Evolutionary conservation across 2,329 filamentous ascomycete genomes (phyloP).

Genomic region (Xylariales sp.): DNA sequence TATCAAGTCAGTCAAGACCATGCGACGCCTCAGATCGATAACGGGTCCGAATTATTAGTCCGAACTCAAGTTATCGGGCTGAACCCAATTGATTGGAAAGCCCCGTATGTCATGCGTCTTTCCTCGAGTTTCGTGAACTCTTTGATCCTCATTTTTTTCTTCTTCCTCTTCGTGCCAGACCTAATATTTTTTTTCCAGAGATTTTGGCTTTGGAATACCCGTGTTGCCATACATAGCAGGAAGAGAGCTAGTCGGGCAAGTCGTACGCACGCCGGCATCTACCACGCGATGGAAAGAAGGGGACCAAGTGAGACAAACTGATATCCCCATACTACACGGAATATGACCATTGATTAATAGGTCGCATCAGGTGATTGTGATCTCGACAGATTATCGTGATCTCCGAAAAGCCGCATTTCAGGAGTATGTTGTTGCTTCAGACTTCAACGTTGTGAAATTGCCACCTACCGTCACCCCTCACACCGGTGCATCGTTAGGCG

Average conservation of each 20-base stretch:
- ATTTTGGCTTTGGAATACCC: slow-evolving; percentile 77
- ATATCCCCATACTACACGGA: slow-evolving; percentile 7
- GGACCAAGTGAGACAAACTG: slow-evolving; percentile 58
- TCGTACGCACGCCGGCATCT: slow-evolving; percentile 60
- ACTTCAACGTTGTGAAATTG: slow-evolving; percentile 73
- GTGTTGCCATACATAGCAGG: slow-evolving; percentile 75
- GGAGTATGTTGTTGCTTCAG: slow-evolving; percentile 72
- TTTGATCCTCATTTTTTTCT: neutral
- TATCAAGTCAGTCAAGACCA: slow-evolving; percentile 23
- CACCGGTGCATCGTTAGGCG: slow-evolving; percentile 72
- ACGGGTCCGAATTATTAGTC: slow-evolving; percentile 24
- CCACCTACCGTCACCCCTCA: slow-evolving; percentile 64
- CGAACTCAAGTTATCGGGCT: slow-evolving; percentile 69
- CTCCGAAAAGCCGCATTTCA: slow-evolving; percentile 78
- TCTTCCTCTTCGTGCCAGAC: neutral
- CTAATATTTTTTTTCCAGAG: slow-evolving; percentile 57
- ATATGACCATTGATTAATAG: slow-evolving; percentile 35
- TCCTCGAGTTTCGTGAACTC: slow-evolving; percentile 9
- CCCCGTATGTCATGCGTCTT: slow-evolving; percentile 64
- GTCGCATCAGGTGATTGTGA: slow-evolving; percentile 63
- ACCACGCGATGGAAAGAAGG: slow-evolving; percentile 64
- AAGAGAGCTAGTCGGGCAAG: slow-evolving; percentile 74
- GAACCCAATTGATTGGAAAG: slow-evolving; percentile 83
- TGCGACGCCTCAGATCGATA: slow-evolving; percentile 20
- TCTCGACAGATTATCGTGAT: slow-evolving; percentile 80